phyloP scores from a whole-genome alignment of 768 basidiomycete species.

The Suillus weaverae region DNA sequence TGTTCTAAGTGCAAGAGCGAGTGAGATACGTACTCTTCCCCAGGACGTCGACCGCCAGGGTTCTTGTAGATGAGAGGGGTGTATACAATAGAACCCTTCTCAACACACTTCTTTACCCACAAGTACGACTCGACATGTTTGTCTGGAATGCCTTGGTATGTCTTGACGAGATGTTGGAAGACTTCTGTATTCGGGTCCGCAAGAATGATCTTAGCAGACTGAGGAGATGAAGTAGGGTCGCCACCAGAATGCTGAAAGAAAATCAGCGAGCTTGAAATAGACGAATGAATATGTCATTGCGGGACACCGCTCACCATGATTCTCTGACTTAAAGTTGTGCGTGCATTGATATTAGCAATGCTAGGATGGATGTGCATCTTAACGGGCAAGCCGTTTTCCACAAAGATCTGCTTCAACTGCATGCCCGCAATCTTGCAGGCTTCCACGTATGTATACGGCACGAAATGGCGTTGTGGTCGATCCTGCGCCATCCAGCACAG shows the following conservation, averaged over 20 bases:
- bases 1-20: conserved; percentile 1
- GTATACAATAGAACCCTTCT: conserved; percentile 61
- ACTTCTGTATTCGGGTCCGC: conserved; percentile 80
- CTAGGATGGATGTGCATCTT: conserved; percentile 80
- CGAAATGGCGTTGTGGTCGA: conserved; percentile 74
- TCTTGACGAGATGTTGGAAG: conserved; percentile 71
- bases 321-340: conserved; percentile 62
- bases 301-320: conserved; percentile 55
- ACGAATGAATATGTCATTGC: conserved; percentile 11
- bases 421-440: conserved; percentile 81
- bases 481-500: conserved; percentile 70
- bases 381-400: conserved; percentile 62
- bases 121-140: conserved; percentile 81
- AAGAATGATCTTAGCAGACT: conserved; percentile 72
- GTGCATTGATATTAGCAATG: conserved; percentile 75
- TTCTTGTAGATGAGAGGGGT: conserved; percentile 83
- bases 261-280: not conserved
- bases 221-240: conserved; percentile 68
- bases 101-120: conserved; percentile 85
- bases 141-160: conserved; percentile 64
- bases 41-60: conserved; percentile 76
- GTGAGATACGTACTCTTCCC: conserved; percentile 66
- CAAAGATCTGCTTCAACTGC: conserved; percentile 74
- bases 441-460: conserved; percentile 79
- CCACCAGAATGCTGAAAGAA: conserved; percentile 72